Base-by-base conservation (phyloP, 73 alveolate genomes). In the Stentor coeruleus region DNA sequence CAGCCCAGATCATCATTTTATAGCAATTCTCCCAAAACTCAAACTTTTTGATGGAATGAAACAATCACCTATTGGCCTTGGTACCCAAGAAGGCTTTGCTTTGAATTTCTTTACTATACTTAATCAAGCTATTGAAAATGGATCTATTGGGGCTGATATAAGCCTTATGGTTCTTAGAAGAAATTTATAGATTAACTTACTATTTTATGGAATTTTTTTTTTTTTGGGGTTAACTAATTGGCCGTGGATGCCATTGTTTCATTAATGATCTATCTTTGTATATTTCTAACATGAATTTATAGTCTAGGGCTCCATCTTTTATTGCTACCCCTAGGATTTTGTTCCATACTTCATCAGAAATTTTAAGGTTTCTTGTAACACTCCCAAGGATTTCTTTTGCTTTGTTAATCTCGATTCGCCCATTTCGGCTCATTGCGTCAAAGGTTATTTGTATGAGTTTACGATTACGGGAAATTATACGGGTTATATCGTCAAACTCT, bases 21-120 rank as follows among this genome's bases (percentile, higher is more conserved):
- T 94, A 31, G 91, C 95, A 42, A 90, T 94, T 81, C 86, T 83
- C 20, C 75, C 84, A 55, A 75, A 82, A 59, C 85, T 94, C 20
- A 81, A 85, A 37, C 96, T 92, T 83, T 89, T 90, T 55, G 98
- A 94, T 88, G 98, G 98, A 35, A 84, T 91, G 3, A 94, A 88
- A 83, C 87, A 86, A 3, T 92, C 92, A 28, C 97, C 98, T 38
- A 37, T 72, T 38, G 88, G 42, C 33, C 39, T 66, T 20, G 37
- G 33, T 66, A 11, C 26, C 37, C 40, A 33, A 26, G 42, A 31
- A 1, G 37, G 79, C 42, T 66, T 66, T 1, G 14, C 40, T 40
- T 66, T 66, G 36, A 31, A 31, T 28, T 66, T 66, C 79, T 66
- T 66, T 40, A 66, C 26, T 20, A 20, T 20, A 1, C 49, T 66